phyloP scores from a whole-genome alignment of 2,329 filamentous ascomycete species.

The Phialemoniopsis sp. region DNA sequence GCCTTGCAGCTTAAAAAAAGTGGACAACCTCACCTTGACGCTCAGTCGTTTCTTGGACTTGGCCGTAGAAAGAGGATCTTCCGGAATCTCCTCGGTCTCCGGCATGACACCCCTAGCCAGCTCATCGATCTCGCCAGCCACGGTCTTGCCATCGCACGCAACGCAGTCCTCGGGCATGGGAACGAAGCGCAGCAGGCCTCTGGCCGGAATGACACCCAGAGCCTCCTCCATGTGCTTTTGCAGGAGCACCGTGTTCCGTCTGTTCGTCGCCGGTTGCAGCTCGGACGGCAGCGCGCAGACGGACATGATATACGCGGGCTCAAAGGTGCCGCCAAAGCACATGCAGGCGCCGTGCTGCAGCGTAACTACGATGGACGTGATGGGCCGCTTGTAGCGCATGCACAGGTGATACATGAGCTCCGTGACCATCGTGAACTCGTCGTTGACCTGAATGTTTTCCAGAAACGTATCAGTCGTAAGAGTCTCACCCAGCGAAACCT shows the following conservation, averaged over 20 bases:
- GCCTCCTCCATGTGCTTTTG: conserved; percentile 71
- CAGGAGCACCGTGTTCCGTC: conserved; percentile 73
- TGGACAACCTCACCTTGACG: conserved; percentile 22
- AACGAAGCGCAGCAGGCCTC: conserved; percentile 71
- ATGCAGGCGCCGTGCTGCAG: conserved; percentile 74
- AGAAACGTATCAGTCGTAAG: no score
- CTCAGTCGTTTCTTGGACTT: conserved; percentile 27
- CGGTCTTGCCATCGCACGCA: conserved; percentile 66
- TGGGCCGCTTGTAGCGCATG: conserved; percentile 68
- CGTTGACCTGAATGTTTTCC: conserved; percentile 59
- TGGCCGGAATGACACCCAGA: conserved; percentile 59
- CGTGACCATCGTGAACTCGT: conserved; percentile 71
- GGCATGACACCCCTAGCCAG: conserved; percentile 23
- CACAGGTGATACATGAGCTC: conserved; percentile 71
- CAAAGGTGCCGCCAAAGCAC: conserved; percentile 69
- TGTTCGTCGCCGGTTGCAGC: conserved; percentile 71
- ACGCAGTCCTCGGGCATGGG: conserved; percentile 67
- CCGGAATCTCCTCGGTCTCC: conserved; percentile 4
- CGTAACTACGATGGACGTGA: conserved; percentile 69
- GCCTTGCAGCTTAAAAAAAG: no score
- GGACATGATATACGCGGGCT: conserved; percentile 75
- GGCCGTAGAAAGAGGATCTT: conserved; percentile 1
- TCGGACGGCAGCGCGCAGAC: conserved; percentile 67
- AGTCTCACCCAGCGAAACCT: no score
- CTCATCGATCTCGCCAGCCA: conserved; percentile 63